A percentile compares a stretch with the other conserved stretches of the same genome.
These are phyloP conservation scores for Termitomyces sp. DNA, from an alignment of 768 basidiomycete genomes.

Conservation along the genomic window DNA sequence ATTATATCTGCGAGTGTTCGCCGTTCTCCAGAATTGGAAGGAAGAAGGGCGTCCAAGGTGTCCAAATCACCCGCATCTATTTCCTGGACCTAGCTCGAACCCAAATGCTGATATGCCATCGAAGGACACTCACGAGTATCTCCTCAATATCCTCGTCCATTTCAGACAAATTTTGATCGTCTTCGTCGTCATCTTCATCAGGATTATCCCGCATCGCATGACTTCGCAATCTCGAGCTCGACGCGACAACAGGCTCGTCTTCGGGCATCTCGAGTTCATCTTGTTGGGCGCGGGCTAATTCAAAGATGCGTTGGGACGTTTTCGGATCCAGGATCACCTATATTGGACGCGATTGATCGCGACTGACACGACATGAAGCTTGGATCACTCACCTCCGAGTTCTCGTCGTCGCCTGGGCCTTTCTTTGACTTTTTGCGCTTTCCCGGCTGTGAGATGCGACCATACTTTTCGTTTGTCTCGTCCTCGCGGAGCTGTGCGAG, in stretches of 20 bases:
- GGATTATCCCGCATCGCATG: slow-evolving; percentile 32
- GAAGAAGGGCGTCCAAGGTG: slow-evolving; percentile 78
- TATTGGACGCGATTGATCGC: slow-evolving; percentile 26
- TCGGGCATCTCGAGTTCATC: slow-evolving; percentile 73
- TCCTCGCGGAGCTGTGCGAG: slow-evolving; percentile 82
- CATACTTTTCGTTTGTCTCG: slow-evolving; percentile 74
- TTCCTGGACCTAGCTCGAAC: slow-evolving; percentile 46
- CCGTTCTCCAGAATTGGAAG: slow-evolving; percentile 70
- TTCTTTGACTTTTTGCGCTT: slow-evolving; percentile 64
- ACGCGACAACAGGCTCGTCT: slow-evolving; percentile 32
- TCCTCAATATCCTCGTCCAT: slow-evolving; percentile 56
- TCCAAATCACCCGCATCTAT: slow-evolving; percentile 90
- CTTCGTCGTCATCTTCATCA: slow-evolving; percentile 45
- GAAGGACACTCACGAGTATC: slow-evolving; percentile 46
- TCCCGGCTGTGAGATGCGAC: slow-evolving; percentile 69
- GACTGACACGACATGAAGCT: slow-evolving; percentile 15
- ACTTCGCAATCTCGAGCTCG: slow-evolving; percentile 30
- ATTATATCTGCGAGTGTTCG: slow-evolving; percentile 96
- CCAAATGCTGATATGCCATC: slow-evolving; percentile 3
- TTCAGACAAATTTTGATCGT: slow-evolving; percentile 32
- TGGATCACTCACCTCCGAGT: slow-evolving; percentile 43
- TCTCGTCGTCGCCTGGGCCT: slow-evolving; percentile 45
- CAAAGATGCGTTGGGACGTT: slow-evolving; percentile 84
- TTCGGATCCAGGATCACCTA: slow-evolving; percentile 77
- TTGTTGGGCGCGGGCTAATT: slow-evolving; percentile 91